Base-by-base conservation (phyloP, 192 early-diverging fungal genomes). In the Entomortierella lignicola region DNA sequence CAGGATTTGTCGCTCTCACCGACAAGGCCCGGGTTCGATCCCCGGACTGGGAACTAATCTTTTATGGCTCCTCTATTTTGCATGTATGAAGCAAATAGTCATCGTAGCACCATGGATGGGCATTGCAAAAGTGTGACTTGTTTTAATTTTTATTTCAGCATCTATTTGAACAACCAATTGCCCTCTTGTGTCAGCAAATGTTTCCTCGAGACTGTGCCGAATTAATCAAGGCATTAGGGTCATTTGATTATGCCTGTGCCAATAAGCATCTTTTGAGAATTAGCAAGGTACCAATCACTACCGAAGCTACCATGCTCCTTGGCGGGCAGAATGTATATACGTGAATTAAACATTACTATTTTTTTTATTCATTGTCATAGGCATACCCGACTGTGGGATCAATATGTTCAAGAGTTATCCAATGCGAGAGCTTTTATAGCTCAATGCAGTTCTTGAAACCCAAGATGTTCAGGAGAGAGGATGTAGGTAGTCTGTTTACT, bases 191-290 rank as follows among this genome's bases (percentile, higher is more conserved):
- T n/a, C n/a, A n/a, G n/a, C n/a, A 32, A 30, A 79, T 79, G 75
- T 79, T 79, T 50, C 51, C 75, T 11, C 26, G 42, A 31, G 75
- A 79, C 34, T 79, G 75, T 44, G 75, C 68, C 23, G 75, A 79
- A 41, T 58, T 69, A 18, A 60, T 79, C 56, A 79, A 79, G 43
- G 86, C 85, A 29, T 30, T 86, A 21, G 85, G 85, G 25, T 74
- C 85, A 5, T 86, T 86, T 61, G 85, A 86, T 60, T 86, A 84
- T 80, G 64, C 55, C 34, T 80, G 83, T 15, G 80, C 85, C 15
- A 83, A 80, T 54, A 86, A 84, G 62, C 71, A 83, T 15, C 57
- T 77, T 7, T 41, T 77, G 34, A 65, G 71, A 32, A 68, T 86
- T 27, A 60, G 50, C 39, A 83, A 83, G 64, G 85, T 85, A 69